Conservation (phyloP, 2,329 filamentous ascomycete genomes). For the Sclerotiophoma versabilis region DNA sequence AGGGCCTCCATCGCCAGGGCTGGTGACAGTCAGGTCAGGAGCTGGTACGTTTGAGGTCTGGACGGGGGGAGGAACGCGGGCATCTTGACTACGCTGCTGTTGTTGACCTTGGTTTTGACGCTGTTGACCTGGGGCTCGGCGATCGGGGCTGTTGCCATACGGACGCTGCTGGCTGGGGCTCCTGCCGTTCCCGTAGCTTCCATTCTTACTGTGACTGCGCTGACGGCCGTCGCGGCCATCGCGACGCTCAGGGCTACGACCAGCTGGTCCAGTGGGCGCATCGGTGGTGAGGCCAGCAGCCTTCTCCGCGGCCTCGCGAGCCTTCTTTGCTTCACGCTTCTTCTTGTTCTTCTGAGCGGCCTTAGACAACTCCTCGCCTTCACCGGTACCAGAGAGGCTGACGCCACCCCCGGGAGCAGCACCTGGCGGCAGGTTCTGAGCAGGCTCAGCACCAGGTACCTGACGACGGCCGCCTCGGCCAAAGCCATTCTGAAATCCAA, state of each 20-base stretch:
- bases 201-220: constrained; percentile 57
- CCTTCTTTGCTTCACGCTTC: constrained; percentile 93
- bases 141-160: constrained; percentile 43
- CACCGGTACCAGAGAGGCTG: constrained; percentile 68
- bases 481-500: constrained; percentile 76
- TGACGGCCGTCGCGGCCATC: constrained; percentile 56
- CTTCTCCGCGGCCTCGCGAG: constrained; percentile 74
- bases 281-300: constrained; percentile 44
- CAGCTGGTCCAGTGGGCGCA: constrained; percentile 40
- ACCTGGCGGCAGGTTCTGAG: constrained; percentile 69
- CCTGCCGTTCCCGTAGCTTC: constrained; percentile 34
- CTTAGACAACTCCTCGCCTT: constrained; percentile 78
- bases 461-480: constrained; percentile 74
- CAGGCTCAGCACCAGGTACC: constrained; percentile 85
- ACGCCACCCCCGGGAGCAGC: constrained; percentile 72
- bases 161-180: constrained; percentile 44
- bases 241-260: constrained; percentile 72
- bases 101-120: constrained; percentile 35
- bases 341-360: constrained; percentile 96
- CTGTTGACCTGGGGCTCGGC: constrained; percentile 34
- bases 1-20: constrained; percentile 64
- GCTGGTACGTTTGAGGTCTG: constrained; percentile 44
- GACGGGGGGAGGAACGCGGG: constrained; percentile 34
- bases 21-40: constrained; percentile 62
- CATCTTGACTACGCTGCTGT: constrained; percentile 29